phyloP scores from a whole-genome alignment of 306 rosid species.

The Trifolium fragiferum region DNA sequence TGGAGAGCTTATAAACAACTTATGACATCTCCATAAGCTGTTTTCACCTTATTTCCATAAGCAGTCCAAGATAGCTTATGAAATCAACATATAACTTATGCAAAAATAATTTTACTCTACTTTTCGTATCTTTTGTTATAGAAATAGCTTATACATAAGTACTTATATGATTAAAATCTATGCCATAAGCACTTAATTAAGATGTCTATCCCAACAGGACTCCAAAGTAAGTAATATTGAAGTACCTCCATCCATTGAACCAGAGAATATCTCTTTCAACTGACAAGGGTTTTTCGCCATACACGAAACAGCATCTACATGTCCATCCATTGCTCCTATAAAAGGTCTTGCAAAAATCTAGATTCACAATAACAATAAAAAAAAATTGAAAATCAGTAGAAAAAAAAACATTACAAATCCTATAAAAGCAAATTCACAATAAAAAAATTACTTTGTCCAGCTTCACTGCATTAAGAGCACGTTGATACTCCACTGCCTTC shows the following conservation, averaged over 20 bases:
- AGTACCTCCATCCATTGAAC: conserved; percentile 98
- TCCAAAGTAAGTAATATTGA: conserved; percentile 16
- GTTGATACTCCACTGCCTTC: conserved; percentile 89
- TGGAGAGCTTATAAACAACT: background rate
- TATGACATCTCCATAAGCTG: background rate
- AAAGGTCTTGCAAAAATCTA: conserved; percentile 96
- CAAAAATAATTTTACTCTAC: background rate
- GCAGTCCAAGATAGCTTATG: background rate
- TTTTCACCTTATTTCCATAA: background rate
- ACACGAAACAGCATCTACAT: conserved; percentile 79
- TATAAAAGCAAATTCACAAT: background rate
- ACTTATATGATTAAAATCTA: background rate
- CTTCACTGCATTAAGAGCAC: conserved; percentile 90
- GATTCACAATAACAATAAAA: background rate
- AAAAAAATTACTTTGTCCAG: conserved; percentile 65
- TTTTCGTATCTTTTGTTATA: background rate
- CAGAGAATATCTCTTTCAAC: conserved; percentile 84
- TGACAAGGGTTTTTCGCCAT: conserved; percentile 88
- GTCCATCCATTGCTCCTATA: conserved; percentile 96
- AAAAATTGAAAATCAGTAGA: background rate
- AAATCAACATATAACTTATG: background rate
- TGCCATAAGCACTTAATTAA: background rate
- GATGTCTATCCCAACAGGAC: background rate
- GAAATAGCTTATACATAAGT: background rate
- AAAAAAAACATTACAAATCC: background rate